These are phyloP conservation scores for Dendrostoma leiphaemia DNA, from an alignment of 2,329 filamentous ascomycete species.

Conservation along the genomic window DNA sequence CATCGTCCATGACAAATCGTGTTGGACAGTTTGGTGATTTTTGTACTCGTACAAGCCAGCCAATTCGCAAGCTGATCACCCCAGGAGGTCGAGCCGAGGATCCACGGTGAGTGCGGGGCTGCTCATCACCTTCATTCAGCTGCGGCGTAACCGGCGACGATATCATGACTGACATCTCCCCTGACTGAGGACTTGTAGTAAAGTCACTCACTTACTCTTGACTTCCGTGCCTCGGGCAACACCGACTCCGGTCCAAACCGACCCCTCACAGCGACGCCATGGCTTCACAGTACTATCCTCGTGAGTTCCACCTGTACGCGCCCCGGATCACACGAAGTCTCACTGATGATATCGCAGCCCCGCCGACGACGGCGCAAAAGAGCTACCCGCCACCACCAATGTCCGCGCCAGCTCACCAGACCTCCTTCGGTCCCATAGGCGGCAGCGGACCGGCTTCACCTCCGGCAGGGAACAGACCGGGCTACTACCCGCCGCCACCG, in stretches of 20 bases:
- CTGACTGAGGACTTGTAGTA: too few relatives aligned
- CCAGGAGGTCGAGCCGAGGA: background rate
- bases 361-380: conserved; percentile 24
- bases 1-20: background rate
- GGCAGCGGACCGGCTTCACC: conserved; percentile 31
- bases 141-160: conserved; percentile 9
- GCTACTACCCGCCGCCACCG: conserved; percentile 34
- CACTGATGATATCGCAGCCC: conserved; percentile 22
- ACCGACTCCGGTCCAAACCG: background rate
- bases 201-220: too few relatives aligned
- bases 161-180: conserved; percentile 1
- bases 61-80: background rate
- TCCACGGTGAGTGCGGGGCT: conserved; percentile 19
- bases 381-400: conserved; percentile 35
- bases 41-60: background rate
- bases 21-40: background rate
- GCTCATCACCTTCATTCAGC: conserved; percentile 8
- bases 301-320: conserved; percentile 18
- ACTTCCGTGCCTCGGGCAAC: background rate
- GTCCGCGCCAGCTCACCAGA: conserved; percentile 34
- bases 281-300: conserved; percentile 25
- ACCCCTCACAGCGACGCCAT: conserved; percentile 13
- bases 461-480: conserved; percentile 33
- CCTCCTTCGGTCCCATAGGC: conserved; percentile 27
- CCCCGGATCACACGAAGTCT: background rate